Percentiles rank a stretch among this genome's conserved stretches.
These are phyloP conservation scores for Colletotrichum plurivorum DNA, from an alignment of 2,329 filamentous ascomycete genomes.

Conservation along the genomic window DNA sequence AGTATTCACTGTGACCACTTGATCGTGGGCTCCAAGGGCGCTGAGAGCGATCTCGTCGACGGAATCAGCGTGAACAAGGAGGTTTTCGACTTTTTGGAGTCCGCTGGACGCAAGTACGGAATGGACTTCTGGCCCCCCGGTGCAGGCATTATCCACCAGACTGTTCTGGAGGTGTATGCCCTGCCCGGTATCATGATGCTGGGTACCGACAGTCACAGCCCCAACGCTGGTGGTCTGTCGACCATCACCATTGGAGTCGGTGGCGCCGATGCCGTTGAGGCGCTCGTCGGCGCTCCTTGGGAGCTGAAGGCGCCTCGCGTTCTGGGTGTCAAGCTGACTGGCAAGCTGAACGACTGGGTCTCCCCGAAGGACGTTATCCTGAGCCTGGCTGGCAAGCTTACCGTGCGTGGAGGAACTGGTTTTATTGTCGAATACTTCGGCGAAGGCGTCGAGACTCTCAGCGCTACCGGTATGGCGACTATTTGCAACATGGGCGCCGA, in stretches of 20 bases:
- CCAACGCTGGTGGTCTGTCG: conserved; percentile 94
- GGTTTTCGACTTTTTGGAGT: conserved; percentile 97
- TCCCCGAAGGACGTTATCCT: conserved; percentile 97
- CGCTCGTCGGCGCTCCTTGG: conserved; percentile 96
- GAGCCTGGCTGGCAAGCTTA: conserved; percentile 88
- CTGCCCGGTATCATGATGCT: conserved; percentile 99
- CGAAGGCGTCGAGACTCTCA: conserved; percentile 88
- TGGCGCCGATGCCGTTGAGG: conserved; percentile 96
- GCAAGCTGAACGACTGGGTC: conserved; percentile 89
- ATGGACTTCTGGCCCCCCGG: conserved; percentile 97
- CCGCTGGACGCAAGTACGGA: conserved; percentile 89
- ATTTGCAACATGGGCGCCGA: conserved; percentile 92
- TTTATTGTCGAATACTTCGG: conserved; percentile 96
- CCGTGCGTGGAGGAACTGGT: conserved; percentile 93
- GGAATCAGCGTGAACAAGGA: conserved; percentile 95
- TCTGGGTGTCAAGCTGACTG: conserved; percentile 86
- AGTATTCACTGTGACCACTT: conserved; percentile 99
- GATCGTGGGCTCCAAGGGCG: conserved; percentile 95
- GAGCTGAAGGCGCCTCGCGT: conserved; percentile 96
- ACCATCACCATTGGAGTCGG: conserved; percentile 97
- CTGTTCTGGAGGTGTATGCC: conserved; percentile 96
- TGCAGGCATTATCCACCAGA: conserved; percentile 97
- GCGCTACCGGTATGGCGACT: conserved; percentile 94
- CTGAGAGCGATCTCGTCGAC: conserved; percentile 84
- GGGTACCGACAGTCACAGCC: conserved; percentile 96